Conservation (phyloP, 108 stramenopile species). For the Skeletonema tropicum region DNA sequence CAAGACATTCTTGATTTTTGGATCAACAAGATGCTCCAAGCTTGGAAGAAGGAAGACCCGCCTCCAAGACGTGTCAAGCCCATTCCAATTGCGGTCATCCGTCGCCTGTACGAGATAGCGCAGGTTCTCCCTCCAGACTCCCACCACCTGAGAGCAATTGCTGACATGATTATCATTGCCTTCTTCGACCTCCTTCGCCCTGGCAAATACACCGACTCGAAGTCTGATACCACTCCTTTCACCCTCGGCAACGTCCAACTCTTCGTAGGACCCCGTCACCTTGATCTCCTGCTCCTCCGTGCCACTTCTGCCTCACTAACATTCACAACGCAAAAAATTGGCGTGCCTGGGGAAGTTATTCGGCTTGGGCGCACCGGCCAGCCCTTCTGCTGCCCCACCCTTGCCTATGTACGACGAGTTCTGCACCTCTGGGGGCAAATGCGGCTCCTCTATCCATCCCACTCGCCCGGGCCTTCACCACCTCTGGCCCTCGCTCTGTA, state of each 20-base stretch:
- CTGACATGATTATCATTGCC: conserved; percentile 25
- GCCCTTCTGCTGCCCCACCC: conserved; percentile 47
- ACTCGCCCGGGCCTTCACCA: conserved; percentile 8
- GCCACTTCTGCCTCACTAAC: conserved; percentile 26
- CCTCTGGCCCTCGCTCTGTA: neutral
- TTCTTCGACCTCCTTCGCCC: conserved; percentile 49
- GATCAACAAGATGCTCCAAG: neutral
- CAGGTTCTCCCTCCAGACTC: conserved; percentile 7
- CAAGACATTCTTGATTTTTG: conserved; percentile 26
- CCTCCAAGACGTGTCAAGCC: conserved; percentile 2
- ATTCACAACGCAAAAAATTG: conserved; percentile 48
- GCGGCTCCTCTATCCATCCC: conserved; percentile 17
- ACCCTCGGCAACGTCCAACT: conserved; percentile 21
- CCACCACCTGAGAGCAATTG: neutral
- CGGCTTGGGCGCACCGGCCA: conserved; percentile 41
- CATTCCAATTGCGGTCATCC: neutral
- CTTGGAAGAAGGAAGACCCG: conserved; percentile 4
- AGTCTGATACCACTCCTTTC: conserved; percentile 23
- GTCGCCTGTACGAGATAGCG: conserved; percentile 6
- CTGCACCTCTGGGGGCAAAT: conserved; percentile 19
- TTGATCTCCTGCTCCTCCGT: conserved; percentile 2
- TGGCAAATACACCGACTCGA: conserved; percentile 44
- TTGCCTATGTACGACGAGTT: conserved; percentile 28
- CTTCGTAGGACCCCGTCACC: conserved; percentile 12
- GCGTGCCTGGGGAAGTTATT: conserved; percentile 43